Evolutionary conservation across 176 grass and related monocot species (phyloP).

Genomic region (Triticum timopheevii): DNA sequence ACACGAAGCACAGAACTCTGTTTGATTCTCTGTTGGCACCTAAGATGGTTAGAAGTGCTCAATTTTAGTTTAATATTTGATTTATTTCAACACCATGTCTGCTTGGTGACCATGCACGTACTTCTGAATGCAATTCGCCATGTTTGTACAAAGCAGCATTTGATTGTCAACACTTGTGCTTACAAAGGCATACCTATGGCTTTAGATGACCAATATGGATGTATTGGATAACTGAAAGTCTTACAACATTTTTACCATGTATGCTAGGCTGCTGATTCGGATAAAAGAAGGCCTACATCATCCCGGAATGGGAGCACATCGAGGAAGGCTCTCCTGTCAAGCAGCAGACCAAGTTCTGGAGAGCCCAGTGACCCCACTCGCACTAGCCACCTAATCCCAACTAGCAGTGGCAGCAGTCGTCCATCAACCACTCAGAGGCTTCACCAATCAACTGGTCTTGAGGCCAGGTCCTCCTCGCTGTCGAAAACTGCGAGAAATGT

Average conservation of each 20-base stretch:
- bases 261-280: slow-evolving; percentile 48
- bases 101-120: not conserved
- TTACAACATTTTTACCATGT: slow-evolving; percentile 25
- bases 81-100: slow-evolving; percentile 16
- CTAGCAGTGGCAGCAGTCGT: slow-evolving; percentile 53
- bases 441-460: slow-evolving; percentile 72
- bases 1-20: slow-evolving; percentile 56
- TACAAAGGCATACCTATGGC: not conserved
- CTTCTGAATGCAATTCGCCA: not conserved
- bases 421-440: slow-evolving; percentile 65
- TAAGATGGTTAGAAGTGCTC: slow-evolving; percentile 40
- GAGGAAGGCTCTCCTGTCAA: slow-evolving; percentile 65
- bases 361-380: slow-evolving; percentile 52
- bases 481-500: slow-evolving; percentile 38
- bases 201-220: not conserved
- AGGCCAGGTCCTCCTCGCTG: slow-evolving; percentile 50
- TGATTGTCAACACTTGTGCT: not conserved
- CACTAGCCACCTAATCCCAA: slow-evolving; percentile 54
- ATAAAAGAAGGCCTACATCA: slow-evolving; percentile 51
- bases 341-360: slow-evolving; percentile 63
- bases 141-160: not conserved
- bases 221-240: slow-evolving; percentile 8
- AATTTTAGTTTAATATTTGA: slow-evolving; percentile 19
- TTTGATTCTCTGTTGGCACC: slow-evolving; percentile 56
- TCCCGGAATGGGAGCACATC: slow-evolving; percentile 72